Percentiles rank a stretch among this genome's conserved stretches.
phyloP scores from a whole-genome alignment of 2,329 filamentous ascomycete genomes.

The Sclerotinia subarctica region DNA sequence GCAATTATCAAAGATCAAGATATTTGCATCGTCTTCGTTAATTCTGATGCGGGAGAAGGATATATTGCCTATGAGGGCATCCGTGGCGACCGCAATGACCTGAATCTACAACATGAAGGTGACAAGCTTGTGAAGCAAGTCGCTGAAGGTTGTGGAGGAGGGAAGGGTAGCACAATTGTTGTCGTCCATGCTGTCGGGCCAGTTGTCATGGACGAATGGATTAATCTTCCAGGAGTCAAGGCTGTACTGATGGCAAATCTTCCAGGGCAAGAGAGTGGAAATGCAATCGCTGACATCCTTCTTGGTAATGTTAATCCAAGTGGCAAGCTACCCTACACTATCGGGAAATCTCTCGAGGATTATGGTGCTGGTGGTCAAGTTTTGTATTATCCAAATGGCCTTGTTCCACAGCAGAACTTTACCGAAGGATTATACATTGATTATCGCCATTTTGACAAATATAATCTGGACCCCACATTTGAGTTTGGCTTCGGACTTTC shows the following conservation, averaged over 20 bases:
- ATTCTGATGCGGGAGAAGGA: constrained; percentile 81
- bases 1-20: constrained; percentile 60
- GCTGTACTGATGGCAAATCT: constrained; percentile 80
- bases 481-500: constrained; percentile 83
- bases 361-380: constrained; percentile 72
- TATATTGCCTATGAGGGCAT: constrained; percentile 61
- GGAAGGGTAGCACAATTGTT: constrained; percentile 69
- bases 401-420: constrained; percentile 79
- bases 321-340: constrained; percentile 81
- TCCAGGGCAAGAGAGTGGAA: constrained; percentile 82
- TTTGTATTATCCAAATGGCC: constrained; percentile 64
- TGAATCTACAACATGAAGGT: constrained; percentile 73
- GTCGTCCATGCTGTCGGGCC: constrained; percentile 85
- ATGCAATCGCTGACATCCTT: constrained; percentile 74
- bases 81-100: constrained; percentile 74
- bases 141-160: constrained; percentile 62
- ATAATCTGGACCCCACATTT: constrained; percentile 70
- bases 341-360: constrained; percentile 70
- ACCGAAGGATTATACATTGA: constrained; percentile 82
- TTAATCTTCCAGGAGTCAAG: constrained; percentile 72
- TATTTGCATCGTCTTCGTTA: constrained; percentile 82
- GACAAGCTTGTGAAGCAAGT: constrained; percentile 71
- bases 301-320: constrained; percentile 71
- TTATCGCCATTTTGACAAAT: constrained; percentile 83
- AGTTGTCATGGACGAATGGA: constrained; percentile 75